phyloP scores from a whole-genome alignment of 495 filamentous ascomycete genomes.

The Darksidea phi region DNA sequence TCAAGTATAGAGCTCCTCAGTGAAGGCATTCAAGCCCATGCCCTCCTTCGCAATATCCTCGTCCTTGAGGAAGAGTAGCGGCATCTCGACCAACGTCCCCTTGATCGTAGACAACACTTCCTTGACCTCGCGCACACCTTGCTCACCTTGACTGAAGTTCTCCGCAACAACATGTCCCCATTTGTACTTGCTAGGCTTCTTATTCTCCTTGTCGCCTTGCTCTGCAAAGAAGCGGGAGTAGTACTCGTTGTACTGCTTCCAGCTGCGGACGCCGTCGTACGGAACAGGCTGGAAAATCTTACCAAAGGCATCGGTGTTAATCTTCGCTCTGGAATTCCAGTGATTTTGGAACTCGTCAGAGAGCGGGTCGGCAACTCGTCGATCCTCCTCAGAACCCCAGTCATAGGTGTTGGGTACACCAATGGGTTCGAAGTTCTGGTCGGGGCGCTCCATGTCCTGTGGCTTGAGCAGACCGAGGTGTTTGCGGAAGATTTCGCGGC shows the following conservation, averaged over 20 bases:
- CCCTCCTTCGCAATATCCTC: constrained; percentile 88
- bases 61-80: constrained; percentile 80
- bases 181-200: constrained; percentile 52
- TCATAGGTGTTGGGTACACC: constrained; percentile 75
- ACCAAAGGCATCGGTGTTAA: constrained; percentile 82
- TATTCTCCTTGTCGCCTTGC: constrained; percentile 45
- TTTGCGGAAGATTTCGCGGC: constrained; percentile 84
- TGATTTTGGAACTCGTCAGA: constrained; percentile 62
- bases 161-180: constrained; percentile 86
- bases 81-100: constrained; percentile 89
- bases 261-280: constrained; percentile 73
- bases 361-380: constrained; percentile 72
- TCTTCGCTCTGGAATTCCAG: constrained; percentile 71
- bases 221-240: constrained; percentile 66
- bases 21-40: constrained; percentile 73
- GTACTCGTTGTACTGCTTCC: constrained; percentile 83
- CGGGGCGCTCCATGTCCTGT: constrained; percentile 62
- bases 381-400: constrained; percentile 73
- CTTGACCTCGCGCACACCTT: constrained; percentile 74
- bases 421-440: constrained; percentile 75
- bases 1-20: constrained; percentile 80
- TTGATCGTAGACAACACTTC: constrained; percentile 70
- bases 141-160: constrained; percentile 65
- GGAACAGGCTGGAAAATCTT: constrained; percentile 88
- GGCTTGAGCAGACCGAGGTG: constrained; percentile 80